phyloP scores from a whole-genome alignment of 1,284 basidiomycete genomes.

The Ceratobasidium sp. region DNA sequence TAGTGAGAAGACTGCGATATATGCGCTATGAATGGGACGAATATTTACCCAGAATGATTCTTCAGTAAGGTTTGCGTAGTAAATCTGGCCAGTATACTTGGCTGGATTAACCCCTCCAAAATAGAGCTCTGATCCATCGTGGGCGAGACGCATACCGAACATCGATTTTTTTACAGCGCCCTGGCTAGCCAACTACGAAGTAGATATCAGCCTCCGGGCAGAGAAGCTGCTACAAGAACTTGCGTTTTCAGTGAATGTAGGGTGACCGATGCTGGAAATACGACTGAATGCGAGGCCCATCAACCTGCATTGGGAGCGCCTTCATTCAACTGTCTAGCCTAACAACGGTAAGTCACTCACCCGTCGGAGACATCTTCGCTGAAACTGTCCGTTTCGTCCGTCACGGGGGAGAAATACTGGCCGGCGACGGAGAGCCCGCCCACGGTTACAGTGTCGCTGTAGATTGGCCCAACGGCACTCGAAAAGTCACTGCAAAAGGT shows the following conservation, averaged over 20 bases:
- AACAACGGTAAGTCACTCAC: not conserved
- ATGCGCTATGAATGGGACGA: not conserved
- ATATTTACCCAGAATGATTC: constrained; percentile 1
- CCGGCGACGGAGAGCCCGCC: constrained; percentile 51
- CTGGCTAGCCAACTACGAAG: constrained; percentile 48
- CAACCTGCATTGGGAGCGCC: not conserved
- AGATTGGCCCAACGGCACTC: constrained; percentile 62
- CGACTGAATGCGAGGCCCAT: constrained; percentile 50
- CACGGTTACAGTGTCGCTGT: constrained; percentile 62
- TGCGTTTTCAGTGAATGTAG: constrained; percentile 43
- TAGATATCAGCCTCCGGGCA: no score
- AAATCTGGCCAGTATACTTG: constrained; percentile 57
- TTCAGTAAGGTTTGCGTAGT: not conserved
- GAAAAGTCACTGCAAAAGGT: constrained; percentile 58
- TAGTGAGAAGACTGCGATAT: not conserved
- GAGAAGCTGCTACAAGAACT: no score
- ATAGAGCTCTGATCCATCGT: constrained; percentile 64
- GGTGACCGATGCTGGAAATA: constrained; percentile 46
- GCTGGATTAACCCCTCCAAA: constrained; percentile 64
- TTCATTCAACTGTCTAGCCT: not conserved
- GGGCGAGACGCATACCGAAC: constrained; percentile 68
- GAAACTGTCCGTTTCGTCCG: constrained; percentile 17
- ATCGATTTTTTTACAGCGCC: constrained; percentile 56
- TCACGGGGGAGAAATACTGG: constrained; percentile 21
- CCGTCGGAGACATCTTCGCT: constrained; percentile 48